Evolutionary conservation across 352 stramenopile species (phyloP), one percentile per base, ranked within the genome.

Genomic region (Peronospora tabacina): DNA sequence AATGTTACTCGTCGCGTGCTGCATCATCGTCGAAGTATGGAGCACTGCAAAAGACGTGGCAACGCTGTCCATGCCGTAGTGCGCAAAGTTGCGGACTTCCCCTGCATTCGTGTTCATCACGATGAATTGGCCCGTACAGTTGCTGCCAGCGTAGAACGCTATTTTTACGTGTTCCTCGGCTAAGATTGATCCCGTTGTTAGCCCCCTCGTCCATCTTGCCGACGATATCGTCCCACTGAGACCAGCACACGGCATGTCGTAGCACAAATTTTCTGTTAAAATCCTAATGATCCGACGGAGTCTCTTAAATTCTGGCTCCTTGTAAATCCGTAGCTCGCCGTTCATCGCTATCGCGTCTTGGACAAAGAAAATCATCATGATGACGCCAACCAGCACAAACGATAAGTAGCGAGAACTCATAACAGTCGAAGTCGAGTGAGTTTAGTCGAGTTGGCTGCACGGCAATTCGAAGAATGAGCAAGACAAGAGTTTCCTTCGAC

Each of bases 321-420:
- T 61, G 45, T 65, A 65, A 26, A 65, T 30, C 17, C 57, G 57
- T 12, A 61, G 30, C 30, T 65, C 57, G 3, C 51, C 51, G 6
- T 53, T 26, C 51, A 65, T 53, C 13, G 51, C 50, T 20, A 13
- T 17, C 8, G 40, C n/a, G 6, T 12, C 7, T 15, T 53, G 20
- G 9, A 53, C 15, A 15, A 30, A 33, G 36, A 22, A 47, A 37
- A 8, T 16, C 15, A 32, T n/a, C 28, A 34, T 12, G 30, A 35
- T 13, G 36, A 56, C 35, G 28, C 4, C 28, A 32, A 8, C 28
- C 7, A 49, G 13, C 10, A 20, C 29, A 12, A 17, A 44, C 19
- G 15, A 1, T 16, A 44, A 33, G 15, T 48, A 22, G 10, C 26
- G 35, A 32, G 37, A 20, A 36, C 2, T 55, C 52, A 55, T 51